Evolutionary conservation across 2,329 filamentous ascomycete genomes (phyloP), one percentile per base, ranked within the genome.

Genomic region (Ampelomyces quisqualis): DNA sequence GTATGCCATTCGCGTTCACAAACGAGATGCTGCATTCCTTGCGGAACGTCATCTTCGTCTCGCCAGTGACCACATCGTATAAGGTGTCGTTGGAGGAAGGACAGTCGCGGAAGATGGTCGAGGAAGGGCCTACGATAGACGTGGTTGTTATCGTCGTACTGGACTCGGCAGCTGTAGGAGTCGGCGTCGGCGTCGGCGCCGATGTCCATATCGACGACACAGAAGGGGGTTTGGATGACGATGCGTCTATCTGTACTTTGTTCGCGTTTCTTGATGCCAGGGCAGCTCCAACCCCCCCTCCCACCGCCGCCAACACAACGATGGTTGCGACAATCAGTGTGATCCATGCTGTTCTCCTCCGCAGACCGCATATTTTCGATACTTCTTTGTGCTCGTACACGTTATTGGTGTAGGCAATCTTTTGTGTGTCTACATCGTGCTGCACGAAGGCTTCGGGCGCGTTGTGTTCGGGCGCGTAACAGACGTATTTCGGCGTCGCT

Each of bases 71-170:
- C 11, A 42, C 38, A 27, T 23, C 31, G 38, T 52, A 47, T 19
- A 52, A 24, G n/a, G 45, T 36, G 38, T 47, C 26, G 32, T 52
- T 49, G 24, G 46, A 52, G 18, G 46, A 52, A 8, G 45, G 45
- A 33, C 45, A 52, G 40, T 52, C 49, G 35, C 43, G 49, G 11
- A 43, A 35, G 21, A 52, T 39, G 14, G 46, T 52, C 2, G 49
- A 39, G n/a, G 40, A 36, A 5, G 45, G 49, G 19, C 49, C 45
- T 14, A 45, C 26, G 29, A 51, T 29, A 19, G 38, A 19, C 14
- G 42, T 46, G 10, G 43, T 45, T 11, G 36, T 37, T 28, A 48
- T 14, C 1, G 38, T 39, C 7, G 33, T 29, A 9, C 40, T 39
- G 7, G 40, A 20, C n/a, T 38, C 29, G 7, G 34, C 19, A 9